Conservation (phyloP, 116 monocot species). For the Phalaenopsis hybrid region DNA sequence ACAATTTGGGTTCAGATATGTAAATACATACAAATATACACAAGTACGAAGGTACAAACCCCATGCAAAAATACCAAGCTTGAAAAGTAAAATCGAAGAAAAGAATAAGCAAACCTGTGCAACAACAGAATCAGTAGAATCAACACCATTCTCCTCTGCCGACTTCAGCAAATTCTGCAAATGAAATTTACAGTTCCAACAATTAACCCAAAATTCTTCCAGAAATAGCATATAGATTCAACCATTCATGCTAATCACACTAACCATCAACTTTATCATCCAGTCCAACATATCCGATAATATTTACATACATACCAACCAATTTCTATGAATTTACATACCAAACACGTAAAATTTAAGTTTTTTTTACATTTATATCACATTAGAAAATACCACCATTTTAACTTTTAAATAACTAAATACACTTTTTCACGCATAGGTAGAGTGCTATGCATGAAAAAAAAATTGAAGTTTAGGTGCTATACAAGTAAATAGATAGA, state of each 20-base stretch:
- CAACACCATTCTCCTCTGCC: conserved; percentile 29
- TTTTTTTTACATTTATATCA: too few relatives aligned
- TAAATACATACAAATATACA: background rate
- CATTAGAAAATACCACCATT: too few relatives aligned
- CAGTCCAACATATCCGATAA: background rate
- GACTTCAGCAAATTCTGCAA: conserved; percentile 39
- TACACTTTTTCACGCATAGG: too few relatives aligned
- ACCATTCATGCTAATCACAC: background rate
- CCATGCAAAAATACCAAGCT: background rate
- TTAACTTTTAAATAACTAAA: too few relatives aligned
- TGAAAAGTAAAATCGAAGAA: background rate
- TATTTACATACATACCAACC: too few relatives aligned
- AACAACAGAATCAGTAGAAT: conserved; percentile 39
- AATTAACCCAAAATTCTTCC: background rate
- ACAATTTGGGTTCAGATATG: too few relatives aligned
- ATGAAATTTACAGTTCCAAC: background rate
- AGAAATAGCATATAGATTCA: background rate
- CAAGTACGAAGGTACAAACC: background rate
- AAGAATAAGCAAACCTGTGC: conserved; percentile 38
- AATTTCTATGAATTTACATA: too few relatives aligned
- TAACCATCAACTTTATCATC: background rate
- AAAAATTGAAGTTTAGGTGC: too few relatives aligned
- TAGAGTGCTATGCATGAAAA: too few relatives aligned
- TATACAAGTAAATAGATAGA: too few relatives aligned
- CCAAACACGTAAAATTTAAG: too few relatives aligned